Evolutionary conservation across 495 filamentous ascomycete genomes (phyloP).

Genomic region (Xylaria intraflava): DNA sequence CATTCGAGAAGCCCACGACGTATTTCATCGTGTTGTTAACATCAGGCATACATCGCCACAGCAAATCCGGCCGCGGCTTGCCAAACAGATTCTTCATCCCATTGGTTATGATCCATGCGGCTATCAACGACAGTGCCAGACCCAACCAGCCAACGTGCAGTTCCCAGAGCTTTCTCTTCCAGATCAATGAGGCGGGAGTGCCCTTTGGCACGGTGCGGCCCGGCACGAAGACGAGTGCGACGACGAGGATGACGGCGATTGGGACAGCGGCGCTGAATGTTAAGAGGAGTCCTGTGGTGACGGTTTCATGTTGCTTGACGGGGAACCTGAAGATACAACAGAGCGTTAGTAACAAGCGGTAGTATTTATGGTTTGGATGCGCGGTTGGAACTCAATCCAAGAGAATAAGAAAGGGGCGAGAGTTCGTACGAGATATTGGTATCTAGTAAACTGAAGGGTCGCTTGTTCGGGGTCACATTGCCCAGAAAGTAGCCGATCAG

Average conservation of each 20-base stretch:
- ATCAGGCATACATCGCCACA: conserved; percentile 61
- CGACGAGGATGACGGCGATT: conserved; percentile 58
- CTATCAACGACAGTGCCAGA: conserved; percentile 57
- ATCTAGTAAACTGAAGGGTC: conserved; percentile 44
- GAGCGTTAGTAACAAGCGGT: conserved; percentile 31
- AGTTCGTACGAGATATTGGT: conserved; percentile 40
- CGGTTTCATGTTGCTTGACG: conserved; percentile 65
- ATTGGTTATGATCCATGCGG: conserved; percentile 71
- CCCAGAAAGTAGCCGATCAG: conserved; percentile 40
- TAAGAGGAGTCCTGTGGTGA: conserved; percentile 53
- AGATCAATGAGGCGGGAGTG: conserved; percentile 58
- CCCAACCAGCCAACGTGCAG: conserved; percentile 75
- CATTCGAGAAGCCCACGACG: conserved; percentile 39
- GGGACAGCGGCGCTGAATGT: conserved; percentile 54
- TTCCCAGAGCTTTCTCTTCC: conserved; percentile 75
- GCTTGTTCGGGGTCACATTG: conserved; percentile 50
- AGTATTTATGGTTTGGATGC: no score
- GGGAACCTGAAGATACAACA: conserved; percentile 60
- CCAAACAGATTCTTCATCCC: conserved; percentile 82
- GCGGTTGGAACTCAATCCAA: not conserved
- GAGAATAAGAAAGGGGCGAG: not conserved
- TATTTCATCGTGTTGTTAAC: conserved; percentile 35
- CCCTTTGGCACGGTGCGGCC: conserved; percentile 58
- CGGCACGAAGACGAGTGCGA: conserved; percentile 62
- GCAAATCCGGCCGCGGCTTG: conserved; percentile 77